Evolutionary conservation across 352 stramenopile genomes (phyloP), one percentile per base, ranked within the genome.

Genomic region (Phytophthora hybrid): DNA sequence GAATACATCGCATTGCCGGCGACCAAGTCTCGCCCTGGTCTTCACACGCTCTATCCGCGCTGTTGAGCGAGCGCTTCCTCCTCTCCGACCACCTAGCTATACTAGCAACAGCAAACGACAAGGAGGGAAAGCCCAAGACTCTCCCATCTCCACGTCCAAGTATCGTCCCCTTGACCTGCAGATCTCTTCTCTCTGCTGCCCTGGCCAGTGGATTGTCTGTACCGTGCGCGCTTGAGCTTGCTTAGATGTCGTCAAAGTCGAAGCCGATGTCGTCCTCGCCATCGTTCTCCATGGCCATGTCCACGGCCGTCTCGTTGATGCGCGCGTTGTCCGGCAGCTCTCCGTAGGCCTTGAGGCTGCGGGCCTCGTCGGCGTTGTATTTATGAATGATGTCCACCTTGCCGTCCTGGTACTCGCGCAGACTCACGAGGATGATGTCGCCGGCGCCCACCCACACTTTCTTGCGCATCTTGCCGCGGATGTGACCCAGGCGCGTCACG

Each of bases 371-470:
- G 9, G 95, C 97, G 70, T 98, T 97, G 89, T 99, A 99, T 84
- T 99, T 99, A 88, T 99, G 97, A 75, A 99, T 98, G 76, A 99
- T 96, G 79, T 99, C 98, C 57, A 99, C 97, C 86, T 99, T 99
- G 88, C 99, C 98, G 83, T 99, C 98, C 88, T 99, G 98, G 90
- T 99, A 99, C 77, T 99, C 98, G 79, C 98, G 91, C 73, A 99
- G 96, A 78, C 96, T 98, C 64, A 99, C 95, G 59, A 99, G 89
- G 58, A 99, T 98, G 85, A 99, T 99, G 82, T 99, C 98, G 68
- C 98, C 98, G 11, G 95, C 94, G 63, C 93, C 97, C 37, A 99
- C 97, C 98, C 98, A 99, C 58, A 99, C 97, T 94, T 99, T 99
- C 83, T 99, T 99, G 63, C 98, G 89, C 98, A 99, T 99, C 81